Base-by-base conservation (phyloP, 805 yeast genomes). In the Suhomyces canberraensis region DNA sequence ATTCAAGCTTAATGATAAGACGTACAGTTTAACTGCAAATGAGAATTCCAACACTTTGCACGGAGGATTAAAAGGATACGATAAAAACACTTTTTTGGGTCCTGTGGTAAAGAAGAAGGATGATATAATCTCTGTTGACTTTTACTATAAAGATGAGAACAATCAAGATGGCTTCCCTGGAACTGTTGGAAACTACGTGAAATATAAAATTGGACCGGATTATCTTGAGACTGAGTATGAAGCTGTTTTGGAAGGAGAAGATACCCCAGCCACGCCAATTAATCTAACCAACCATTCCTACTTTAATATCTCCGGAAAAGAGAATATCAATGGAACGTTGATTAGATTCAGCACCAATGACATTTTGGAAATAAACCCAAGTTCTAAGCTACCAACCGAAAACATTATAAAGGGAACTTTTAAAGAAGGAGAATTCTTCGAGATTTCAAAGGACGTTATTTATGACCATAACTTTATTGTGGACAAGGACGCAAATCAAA, bases 271-370 rank as follows among this genome's bases (percentile, higher is more conserved):
- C 31, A 78, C 87, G 4, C 60, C 72, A 18, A 65, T 79, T 28
- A 74, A 75, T 46, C 59, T 81, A 53, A 78, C 85, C 17, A 81
- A 79, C 55, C 88, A 81, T 50, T 58, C 79, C 3, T 79, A 78
- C 58, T 81, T 78, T 68, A 79, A 75, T 51, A 52, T 77, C 29
- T 56, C 61, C 35, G 51, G 48, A 14, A 46, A 50, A 14, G 36
- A 41, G 4, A 50, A 58, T 4, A 58, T 64, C 8, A 60, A 64
- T 33, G 69, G 64, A 11, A 54, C 65, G 8, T 35, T 41, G 4
- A 45, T 67, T 14, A 53, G 55, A 28, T 51, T 77, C 31, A 51
- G 52, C 28, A 54, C 77, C 18, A 62, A 64, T 42, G 50, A 63
- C 31, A 55, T 55, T 25, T 52, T 78, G 41, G 75, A 66, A 27